Evolutionary conservation across 192 early-diverging fungal genomes (phyloP), one percentile per base, ranked within the genome.

Genomic region (Coemansia sp.): DNA sequence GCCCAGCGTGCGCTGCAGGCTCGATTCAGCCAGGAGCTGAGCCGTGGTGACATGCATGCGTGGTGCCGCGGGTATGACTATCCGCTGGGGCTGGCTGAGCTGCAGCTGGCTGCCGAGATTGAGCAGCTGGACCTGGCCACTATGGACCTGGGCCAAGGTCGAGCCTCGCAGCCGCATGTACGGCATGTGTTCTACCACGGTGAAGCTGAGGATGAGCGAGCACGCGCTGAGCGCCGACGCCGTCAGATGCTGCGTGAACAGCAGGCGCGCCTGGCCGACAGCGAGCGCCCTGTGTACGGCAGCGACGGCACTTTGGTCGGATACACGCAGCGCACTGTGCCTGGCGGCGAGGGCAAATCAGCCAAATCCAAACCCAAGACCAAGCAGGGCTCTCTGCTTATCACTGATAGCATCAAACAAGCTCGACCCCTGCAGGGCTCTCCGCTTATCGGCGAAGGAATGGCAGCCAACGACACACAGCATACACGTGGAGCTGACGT

Each of bases 1-100:
- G 88, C 92, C 0, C 91, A 93, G 72, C 87, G 89, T 35, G 90
- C 92, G 58, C 87, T 96, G 84, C 82, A 88, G 37, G 70, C 73
- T 51, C 85, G 90, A 17, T 93, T 93, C 66, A 69, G 94, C 22
- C 83, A 88, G 62, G 87, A 91, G 52, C 72, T 96, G 27, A 85
- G 87, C 24, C 63, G 50, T 38, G 75, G 75, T 59, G 75, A 83
- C 55, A 52, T 72, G 49, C 77, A 80, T 35, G 77, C 77, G 48
- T 80, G 77, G 77, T 80, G 77, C 56, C 60, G 77, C 14, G 77
- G 77, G 50, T 80, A 65, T 63, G 77, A 80, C 69, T 67, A 75
- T 47, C 59, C 77, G 25, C 59, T 75, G 47, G 77, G 48, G 2
- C 64, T 80, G 23, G 66, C 54, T 59, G 69, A 59, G n/a, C 52